A percentile compares a stretch with the other conserved stretches of the same genome.
phyloP scores from a whole-genome alignment of 2,329 filamentous ascomycete genomes.

The Drechslerella dactyloides region DNA sequence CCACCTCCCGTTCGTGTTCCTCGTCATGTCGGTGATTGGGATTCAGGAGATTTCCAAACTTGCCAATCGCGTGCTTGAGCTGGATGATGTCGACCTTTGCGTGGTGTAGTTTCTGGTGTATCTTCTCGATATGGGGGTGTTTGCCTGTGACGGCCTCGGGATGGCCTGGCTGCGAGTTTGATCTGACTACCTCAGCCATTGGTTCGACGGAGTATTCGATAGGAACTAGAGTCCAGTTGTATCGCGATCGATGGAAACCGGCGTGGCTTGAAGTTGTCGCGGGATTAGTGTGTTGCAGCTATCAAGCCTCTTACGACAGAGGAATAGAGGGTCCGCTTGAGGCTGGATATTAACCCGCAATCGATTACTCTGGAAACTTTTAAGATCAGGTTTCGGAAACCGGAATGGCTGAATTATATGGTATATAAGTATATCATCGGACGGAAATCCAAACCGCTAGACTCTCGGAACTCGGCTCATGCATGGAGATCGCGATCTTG shows the following conservation, averaged over 20 bases:
- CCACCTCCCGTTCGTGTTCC: conserved; percentile 82
- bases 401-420: no score
- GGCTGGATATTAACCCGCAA: no score
- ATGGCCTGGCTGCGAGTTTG: conserved; percentile 11
- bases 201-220: neutral
- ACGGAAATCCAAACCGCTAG: no score
- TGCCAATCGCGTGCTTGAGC: conserved; percentile 69
- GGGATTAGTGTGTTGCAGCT: no score
- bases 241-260: neutral
- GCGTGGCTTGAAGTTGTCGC: no score
- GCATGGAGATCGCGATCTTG: no score
- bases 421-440: no score
- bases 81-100: conserved; percentile 65
- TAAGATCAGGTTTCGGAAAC: no score
- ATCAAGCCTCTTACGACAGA: no score
- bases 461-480: no score
- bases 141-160: conserved; percentile 22
- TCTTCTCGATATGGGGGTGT: conserved; percentile 41
- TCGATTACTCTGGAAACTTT: no score
- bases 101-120: conserved; percentile 58
- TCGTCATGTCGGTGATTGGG: conserved; percentile 91
- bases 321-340: no score
- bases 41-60: conserved; percentile 75
- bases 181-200: conserved; percentile 31
- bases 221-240: neutral